phyloP scores from a whole-genome alignment of 371 early-diverging fungal genomes.

The Apophysomyces trapeziformis region DNA sequence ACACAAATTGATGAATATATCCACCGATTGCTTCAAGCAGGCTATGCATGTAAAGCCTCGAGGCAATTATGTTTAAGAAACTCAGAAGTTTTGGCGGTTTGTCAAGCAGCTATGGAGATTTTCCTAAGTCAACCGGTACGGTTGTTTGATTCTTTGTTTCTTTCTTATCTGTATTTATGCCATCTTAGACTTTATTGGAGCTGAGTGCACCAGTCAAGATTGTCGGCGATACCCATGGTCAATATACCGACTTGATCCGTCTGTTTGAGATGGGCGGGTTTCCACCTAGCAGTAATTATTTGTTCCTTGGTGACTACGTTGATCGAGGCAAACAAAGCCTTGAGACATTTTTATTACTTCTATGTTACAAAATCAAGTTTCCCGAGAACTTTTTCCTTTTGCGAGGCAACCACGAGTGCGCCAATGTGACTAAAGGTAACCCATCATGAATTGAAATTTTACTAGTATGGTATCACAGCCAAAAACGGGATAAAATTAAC shows the following conservation, averaged over 20 bases:
- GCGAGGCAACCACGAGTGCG: conserved; percentile 98
- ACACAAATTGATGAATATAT: conserved; percentile 84
- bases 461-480: too few species aligned
- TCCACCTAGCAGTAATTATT: conserved; percentile 87
- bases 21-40: conserved; percentile 73
- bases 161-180: neutral
- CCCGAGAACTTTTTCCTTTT: conserved; percentile 96
- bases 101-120: conserved; percentile 82
- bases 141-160: neutral
- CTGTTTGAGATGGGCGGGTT: conserved; percentile 92
- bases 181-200: conserved; percentile 78
- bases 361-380: conserved; percentile 97
- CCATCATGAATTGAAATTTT: too few species aligned
- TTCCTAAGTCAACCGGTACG: conserved; percentile 87
- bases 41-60: conserved; percentile 67
- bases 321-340: conserved; percentile 96
- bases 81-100: conserved; percentile 86
- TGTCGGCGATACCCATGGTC: conserved; percentile 96
- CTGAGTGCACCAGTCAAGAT: conserved; percentile 95
- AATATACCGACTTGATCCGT: conserved; percentile 88
- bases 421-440: conserved; percentile 87
- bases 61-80: conserved; percentile 75
- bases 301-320: conserved; percentile 98
- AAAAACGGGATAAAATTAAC: neutral
- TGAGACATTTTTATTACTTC: conserved; percentile 92